Evolutionary conservation across 225 moss, liverwort and hornwort species (phyloP).

Genomic region (Sphagnum contortum): DNA sequence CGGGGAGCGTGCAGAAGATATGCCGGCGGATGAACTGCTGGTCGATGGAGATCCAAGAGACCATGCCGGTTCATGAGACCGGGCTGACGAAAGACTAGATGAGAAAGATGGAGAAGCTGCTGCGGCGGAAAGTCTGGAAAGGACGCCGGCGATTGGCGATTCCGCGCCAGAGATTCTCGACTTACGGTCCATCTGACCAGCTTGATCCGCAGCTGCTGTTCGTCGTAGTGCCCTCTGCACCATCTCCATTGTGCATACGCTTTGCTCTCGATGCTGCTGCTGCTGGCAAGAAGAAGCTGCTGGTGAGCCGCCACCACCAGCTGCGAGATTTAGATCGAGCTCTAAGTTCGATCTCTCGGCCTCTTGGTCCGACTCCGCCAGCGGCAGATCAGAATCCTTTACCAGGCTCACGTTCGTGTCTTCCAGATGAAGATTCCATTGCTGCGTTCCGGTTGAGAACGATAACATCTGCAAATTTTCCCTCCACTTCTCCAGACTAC

Average conservation of each 20-base stretch:
- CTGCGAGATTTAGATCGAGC: conserved; percentile 30
- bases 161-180: too few relatives aligned
- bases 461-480: conserved; percentile 11
- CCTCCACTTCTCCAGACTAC: too few relatives aligned
- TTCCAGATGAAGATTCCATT: conserved; percentile 29
- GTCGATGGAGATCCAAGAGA: conserved; percentile 1
- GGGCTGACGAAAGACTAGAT: too few relatives aligned
- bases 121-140: too few relatives aligned
- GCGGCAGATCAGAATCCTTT: background rate
- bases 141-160: too few relatives aligned
- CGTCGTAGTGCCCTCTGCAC: conserved; percentile 34
- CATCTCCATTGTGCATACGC: conserved; percentile 54
- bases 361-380: conserved; percentile 4
- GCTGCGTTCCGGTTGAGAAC: conserved; percentile 37
- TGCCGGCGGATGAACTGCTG: conserved; percentile 10
- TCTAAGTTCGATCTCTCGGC: conserved; percentile 22
- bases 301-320: background rate
- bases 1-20: conserved; percentile 10
- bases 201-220: conserved; percentile 30
- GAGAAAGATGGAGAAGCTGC: too few relatives aligned
- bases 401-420: conserved; percentile 3
- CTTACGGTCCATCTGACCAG: conserved; percentile 12
- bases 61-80: too few relatives aligned
- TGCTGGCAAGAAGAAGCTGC: too few relatives aligned
- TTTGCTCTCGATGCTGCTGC: conserved; percentile 10